Evolutionary conservation across 768 basidiomycete genomes (phyloP).

Genomic region (Lactarius sanguifluus): DNA sequence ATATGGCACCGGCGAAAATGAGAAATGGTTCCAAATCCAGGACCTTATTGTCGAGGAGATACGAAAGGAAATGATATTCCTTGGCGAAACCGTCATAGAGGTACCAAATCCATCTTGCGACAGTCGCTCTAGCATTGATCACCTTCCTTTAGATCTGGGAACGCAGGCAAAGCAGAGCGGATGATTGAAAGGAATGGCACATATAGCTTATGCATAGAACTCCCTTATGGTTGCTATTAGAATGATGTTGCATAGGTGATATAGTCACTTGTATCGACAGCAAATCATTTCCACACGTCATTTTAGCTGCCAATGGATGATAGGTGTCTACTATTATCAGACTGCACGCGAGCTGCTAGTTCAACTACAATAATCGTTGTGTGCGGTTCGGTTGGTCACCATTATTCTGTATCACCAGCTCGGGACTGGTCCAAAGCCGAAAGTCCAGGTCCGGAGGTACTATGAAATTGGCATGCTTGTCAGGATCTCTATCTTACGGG

Average conservation of each 20-base stretch:
- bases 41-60: conserved; percentile 96
- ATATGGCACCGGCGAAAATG: conserved; percentile 73
- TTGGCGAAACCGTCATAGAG: conserved; percentile 96
- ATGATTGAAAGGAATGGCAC: conserved; percentile 3
- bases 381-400: not conserved
- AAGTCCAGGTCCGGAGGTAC: not conserved
- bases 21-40: conserved; percentile 96
- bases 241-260: not conserved
- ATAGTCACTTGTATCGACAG: not conserved
- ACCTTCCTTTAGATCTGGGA: conserved; percentile 25
- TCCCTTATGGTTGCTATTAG: not conserved
- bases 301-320: not conserved
- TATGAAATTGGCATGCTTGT: not conserved
- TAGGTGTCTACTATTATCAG: not conserved
- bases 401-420: not conserved
- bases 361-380: not conserved
- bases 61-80: conserved; percentile 96
- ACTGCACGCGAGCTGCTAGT: not conserved
- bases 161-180: conserved; percentile 10
- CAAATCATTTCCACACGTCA: not conserved
- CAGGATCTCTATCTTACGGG: not conserved
- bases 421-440: not conserved
- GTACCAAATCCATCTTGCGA: conserved; percentile 41
- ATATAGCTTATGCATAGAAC: not conserved
- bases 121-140: conserved; percentile 15